Evolutionary conservation across 257 asterid species (phyloP), one percentile per base, ranked within the genome.

Genomic region (Solanum chiquidenum): DNA sequence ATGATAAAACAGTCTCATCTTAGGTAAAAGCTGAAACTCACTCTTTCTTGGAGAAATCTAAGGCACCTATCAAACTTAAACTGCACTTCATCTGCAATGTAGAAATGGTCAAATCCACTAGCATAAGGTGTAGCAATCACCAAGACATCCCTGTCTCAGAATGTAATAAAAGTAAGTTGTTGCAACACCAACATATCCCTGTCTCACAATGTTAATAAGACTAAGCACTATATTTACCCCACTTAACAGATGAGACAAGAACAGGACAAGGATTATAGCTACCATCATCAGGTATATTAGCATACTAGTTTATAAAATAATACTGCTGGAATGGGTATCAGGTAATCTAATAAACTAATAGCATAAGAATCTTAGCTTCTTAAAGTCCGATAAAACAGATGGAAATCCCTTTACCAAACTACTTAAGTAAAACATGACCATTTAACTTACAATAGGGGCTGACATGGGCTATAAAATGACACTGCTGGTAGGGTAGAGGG

Each of bases 51-150:
- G 88, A 96, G 96, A 90, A 38, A 83, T 25, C 99, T 93, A 83
- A 95, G 94, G 88, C 98, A 94, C 89, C 98, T 92, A 88, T 96
- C 99, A 75, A 89, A 95, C 92, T 94, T 96, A 84, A 96, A 94
- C 89, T 96, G 98, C 90, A 90, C 98, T 92, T 96, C 99, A 91
- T 95, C 98, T 60, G 99, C 98, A 88, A 96, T 96, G 89, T 92
- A 93, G 92, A 95, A 95, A 94, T 96, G 95, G 87, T 96, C 98
- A 90, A 96, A 95, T 77, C 99, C 98, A 89, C 99, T 95, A 85
- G 99, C 96, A 93, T 93, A 96, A 87, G 99, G 99, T 31, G 98
- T 96, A 83, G 98, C 99, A 89, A 96, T 94, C 87, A 96, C 95
- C 93, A 96, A 84, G 85, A 92, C 83, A 84, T 95, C 99, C 94